Base-by-base conservation (phyloP, 768 basidiomycete genomes). In the Leccinum aurantiacum region DNA sequence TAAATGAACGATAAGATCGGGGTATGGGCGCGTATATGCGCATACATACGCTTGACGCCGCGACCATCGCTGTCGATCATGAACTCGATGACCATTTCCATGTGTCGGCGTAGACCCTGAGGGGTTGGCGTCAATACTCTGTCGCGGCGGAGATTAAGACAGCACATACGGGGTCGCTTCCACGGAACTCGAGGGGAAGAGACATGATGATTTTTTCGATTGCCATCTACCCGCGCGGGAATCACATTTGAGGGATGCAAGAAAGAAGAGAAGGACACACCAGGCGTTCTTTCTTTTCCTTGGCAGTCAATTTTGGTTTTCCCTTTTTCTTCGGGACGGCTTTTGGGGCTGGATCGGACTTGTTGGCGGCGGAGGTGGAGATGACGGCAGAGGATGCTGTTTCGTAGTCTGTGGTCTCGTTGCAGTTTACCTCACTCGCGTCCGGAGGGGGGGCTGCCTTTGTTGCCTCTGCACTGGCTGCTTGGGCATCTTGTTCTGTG, bases 121-220 rank as follows among this genome's bases (percentile, higher is more conserved):
- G 31, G 50, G 17, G 3, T 8, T 11, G 31, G n/a, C 4, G 10
- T 33, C 51, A 17, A 8, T 31, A 29, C 15, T 13, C 10, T 7
- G 25, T 27, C 27, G 4, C 9, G 11, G 4, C 19, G 13, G 22
- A n/a, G 24, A 50, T 31, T 27, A 27, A n/a, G 49, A 13, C 31
- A 2, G 9, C 5, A 78, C 89, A 57, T 69, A 92, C 93, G 2
- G 90, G 88, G 74, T 96, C 92, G 64, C 80, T 89, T 9, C 95
- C 95, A 24, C 95, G 83, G 71, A 94, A 98, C 73, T 96, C 95
- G 13, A 98, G 79, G 0, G 95, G 95, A 38, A 96, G 78, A 56
- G 82, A 84, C 25, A 86, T 81, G 15, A 95, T 81, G 15, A 91
- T 82, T 59, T 83, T 84, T 62, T 94, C 92, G 33, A 89, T 76